Conservation (phyloP, 129 eudicot genomes). For the Mikania micrantha region DNA sequence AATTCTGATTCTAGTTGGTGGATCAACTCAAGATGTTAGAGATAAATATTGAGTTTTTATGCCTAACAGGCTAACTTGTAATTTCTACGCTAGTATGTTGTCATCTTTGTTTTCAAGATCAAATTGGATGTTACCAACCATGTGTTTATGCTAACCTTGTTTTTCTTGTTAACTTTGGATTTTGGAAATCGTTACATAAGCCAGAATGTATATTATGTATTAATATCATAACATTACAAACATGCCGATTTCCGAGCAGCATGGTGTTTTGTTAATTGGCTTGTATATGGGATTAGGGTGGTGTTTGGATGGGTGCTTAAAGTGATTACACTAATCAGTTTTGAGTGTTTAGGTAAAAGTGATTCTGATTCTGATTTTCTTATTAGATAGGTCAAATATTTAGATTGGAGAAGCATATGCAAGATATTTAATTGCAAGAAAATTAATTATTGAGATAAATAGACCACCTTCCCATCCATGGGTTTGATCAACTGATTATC, state of each 20-base stretch:
- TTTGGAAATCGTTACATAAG: background rate
- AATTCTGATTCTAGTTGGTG: background rate
- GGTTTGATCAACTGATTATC: too few relatives aligned
- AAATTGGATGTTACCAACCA: constrained; percentile 3
- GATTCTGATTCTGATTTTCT: background rate
- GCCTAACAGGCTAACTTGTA: background rate
- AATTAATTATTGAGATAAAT: background rate
- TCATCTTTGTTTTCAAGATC: background rate
- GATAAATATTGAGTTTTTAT: background rate
- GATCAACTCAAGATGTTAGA: background rate
- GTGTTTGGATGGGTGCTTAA: background rate
- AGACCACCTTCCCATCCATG: too few relatives aligned
- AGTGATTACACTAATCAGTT: background rate
- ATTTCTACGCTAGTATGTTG: background rate
- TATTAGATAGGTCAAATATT: background rate
- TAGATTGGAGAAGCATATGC: background rate
- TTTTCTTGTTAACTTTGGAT: background rate
- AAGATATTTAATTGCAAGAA: background rate
- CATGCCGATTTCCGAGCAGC: background rate
- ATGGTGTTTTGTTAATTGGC: background rate
- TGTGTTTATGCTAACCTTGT: too few relatives aligned
- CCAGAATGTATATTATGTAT: background rate
- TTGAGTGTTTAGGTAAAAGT: background rate
- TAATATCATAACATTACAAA: background rate
- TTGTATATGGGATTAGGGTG: background rate